Evolutionary conservation across 1,284 basidiomycete genomes (phyloP).

Genomic region (Rhodofomes roseus): DNA sequence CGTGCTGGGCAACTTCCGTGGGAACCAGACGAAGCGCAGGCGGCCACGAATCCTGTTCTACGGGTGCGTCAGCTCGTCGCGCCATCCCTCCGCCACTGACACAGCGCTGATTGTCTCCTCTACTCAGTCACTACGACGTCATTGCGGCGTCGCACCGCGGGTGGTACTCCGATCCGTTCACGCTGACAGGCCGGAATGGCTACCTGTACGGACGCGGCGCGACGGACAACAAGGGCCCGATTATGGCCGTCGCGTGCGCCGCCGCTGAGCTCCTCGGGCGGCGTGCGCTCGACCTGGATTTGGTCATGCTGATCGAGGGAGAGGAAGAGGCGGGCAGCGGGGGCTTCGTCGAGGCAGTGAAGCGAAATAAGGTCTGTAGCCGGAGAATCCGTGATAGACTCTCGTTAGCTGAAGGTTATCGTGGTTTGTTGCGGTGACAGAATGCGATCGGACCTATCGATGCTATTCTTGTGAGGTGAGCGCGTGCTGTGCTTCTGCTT

Average conservation of each 20-base stretch:
- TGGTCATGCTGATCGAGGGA: conserved; percentile 92
- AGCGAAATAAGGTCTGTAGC: conserved; percentile 62
- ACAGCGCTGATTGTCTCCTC: neutral
- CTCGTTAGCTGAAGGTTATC: neutral
- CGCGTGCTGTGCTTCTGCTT: neutral
- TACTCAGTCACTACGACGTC: conserved; percentile 84
- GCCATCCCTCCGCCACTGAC: neutral
- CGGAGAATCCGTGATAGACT: too few species aligned
- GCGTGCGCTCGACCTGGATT: conserved; percentile 77
- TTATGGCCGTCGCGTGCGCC: conserved; percentile 88
- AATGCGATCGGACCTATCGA: conserved; percentile 81
- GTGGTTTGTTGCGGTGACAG: conserved; percentile 37
- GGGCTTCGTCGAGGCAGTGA: conserved; percentile 79
- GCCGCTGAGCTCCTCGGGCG: conserved; percentile 75
- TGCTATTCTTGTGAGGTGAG: conserved; percentile 79
- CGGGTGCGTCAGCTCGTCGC: conserved; percentile 43
- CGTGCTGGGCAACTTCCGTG: conserved; percentile 82
- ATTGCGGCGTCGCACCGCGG: conserved; percentile 72
- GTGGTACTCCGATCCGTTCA: conserved; percentile 89
- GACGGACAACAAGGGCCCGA: conserved; percentile 91
- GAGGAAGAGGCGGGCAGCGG: conserved; percentile 93
- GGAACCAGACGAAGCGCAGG: conserved; percentile 50
- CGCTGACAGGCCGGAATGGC: conserved; percentile 81
- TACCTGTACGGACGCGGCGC: conserved; percentile 94
- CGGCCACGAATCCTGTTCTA: conserved; percentile 83